phyloP scores from a whole-genome alignment of 495 filamentous ascomycete genomes.

The Alectoria sarmentosa region DNA sequence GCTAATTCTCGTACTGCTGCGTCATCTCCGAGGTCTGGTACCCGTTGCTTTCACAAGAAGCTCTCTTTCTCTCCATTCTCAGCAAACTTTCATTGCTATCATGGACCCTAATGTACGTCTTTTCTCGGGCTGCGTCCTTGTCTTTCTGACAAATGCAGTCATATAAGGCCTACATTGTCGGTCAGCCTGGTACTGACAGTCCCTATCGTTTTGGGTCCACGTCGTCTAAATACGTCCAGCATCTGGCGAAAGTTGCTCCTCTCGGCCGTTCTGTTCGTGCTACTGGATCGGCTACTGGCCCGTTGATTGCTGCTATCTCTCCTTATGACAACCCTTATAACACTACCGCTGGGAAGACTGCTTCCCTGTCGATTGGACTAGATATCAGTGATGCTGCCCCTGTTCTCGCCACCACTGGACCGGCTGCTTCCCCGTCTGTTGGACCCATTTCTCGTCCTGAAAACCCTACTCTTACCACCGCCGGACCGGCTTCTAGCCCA shows the following conservation, averaged over 20 bases:
- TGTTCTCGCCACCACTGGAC: background rate
- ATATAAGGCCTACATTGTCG: background rate
- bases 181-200: slow-evolving; percentile 1
- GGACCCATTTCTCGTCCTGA: background rate
- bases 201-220: background rate
- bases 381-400: background rate
- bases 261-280: background rate
- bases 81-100: background rate
- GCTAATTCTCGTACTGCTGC: background rate
- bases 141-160: background rate
- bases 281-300: background rate
- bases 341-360: background rate
- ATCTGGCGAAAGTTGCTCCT: background rate
- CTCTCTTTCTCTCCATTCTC: background rate
- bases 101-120: background rate
- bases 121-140: background rate
- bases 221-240: background rate
- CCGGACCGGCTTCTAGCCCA: background rate
- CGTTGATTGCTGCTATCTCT: background rate
- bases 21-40: background rate
- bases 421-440: background rate
- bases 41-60: background rate
- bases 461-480: background rate
- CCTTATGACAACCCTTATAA: background rate
- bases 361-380: background rate